These are phyloP conservation scores for Zoysia japonica DNA, from an alignment of 176 grass and related monocot genomes.

Conservation along the genomic window DNA sequence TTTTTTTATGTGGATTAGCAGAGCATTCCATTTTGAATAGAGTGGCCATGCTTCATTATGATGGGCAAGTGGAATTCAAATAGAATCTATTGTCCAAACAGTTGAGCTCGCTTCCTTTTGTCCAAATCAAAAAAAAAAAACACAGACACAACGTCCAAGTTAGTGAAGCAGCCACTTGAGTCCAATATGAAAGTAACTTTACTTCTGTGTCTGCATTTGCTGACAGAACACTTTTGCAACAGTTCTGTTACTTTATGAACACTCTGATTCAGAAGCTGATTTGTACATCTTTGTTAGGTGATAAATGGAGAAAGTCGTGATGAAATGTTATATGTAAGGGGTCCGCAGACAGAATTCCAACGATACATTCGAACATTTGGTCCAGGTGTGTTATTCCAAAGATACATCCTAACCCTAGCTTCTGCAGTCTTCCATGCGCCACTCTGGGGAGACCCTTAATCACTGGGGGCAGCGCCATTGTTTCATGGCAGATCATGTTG, in stretches of 20 bases:
- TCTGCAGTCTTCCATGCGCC: too few relatives aligned
- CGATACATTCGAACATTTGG: constrained; percentile 78
- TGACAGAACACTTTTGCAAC: not conserved
- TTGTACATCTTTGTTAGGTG: constrained; percentile 52
- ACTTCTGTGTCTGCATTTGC: not conserved
- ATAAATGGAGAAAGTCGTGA: constrained; percentile 66
- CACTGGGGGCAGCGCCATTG: too few relatives aligned
- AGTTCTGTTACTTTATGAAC: constrained; percentile 2
- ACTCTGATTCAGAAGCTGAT: constrained; percentile 29
- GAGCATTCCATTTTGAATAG: not conserved
- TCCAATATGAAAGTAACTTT: not conserved
- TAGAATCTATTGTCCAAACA: too few relatives aligned
- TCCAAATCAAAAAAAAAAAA: not conserved
- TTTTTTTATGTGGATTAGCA: not conserved
- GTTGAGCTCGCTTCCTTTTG: not conserved
- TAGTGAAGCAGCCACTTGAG: not conserved
- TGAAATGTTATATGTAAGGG: constrained; percentile 74
- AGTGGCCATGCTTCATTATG: too few relatives aligned
- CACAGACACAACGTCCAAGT: not conserved
- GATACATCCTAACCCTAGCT: too few relatives aligned
- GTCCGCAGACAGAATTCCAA: constrained; percentile 84
- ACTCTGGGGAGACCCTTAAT: too few relatives aligned
- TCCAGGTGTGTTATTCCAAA: constrained; percentile 47
- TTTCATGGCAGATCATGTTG: too few relatives aligned
- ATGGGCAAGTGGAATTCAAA: too few relatives aligned